phyloP scores from a whole-genome alignment of 257 asterid genomes.

The Solanum sparsipilum region DNA sequence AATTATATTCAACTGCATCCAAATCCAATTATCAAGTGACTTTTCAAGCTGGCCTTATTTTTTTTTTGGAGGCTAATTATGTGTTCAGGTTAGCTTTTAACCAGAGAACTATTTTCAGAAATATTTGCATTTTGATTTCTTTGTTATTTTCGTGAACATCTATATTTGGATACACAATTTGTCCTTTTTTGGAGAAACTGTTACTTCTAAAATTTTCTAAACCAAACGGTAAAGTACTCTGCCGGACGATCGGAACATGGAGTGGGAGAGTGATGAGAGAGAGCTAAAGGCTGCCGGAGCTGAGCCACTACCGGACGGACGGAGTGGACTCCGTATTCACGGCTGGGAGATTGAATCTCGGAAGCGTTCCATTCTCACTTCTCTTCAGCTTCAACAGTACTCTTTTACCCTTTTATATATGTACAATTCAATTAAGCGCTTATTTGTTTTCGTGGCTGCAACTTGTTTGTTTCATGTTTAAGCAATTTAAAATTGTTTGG shows the following conservation, averaged over 20 bases:
- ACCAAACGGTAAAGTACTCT: background rate
- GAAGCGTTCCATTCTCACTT: constrained; percentile 76
- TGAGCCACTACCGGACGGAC: constrained; percentile 28
- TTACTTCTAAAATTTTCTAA: background rate
- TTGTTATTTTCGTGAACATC: background rate
- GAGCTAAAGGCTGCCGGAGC: constrained; percentile 36
- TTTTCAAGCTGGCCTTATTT: background rate
- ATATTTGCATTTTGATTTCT: background rate
- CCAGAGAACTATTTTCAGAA: background rate
- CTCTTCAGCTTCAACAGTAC: constrained; percentile 58
- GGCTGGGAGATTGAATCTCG: constrained; percentile 82
- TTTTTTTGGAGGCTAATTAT: background rate
- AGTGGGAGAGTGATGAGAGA: constrained; percentile 29
- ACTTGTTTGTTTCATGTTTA: background rate
- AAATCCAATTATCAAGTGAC: background rate
- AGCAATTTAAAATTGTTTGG: background rate
- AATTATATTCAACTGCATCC: too few species aligned
- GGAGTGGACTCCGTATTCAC: constrained; percentile 24
- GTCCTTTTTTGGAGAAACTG: background rate
- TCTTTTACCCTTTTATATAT: background rate
- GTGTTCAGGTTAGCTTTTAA: background rate
- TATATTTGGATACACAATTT: background rate
- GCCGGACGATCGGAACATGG: constrained; percentile 9
- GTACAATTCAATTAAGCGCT: background rate
- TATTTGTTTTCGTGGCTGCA: background rate